Percentiles rank a stretch among this genome's conserved stretches.
phyloP scores from a whole-genome alignment of 2,329 filamentous ascomycete species.

The Bipolaris sorokiniana region DNA sequence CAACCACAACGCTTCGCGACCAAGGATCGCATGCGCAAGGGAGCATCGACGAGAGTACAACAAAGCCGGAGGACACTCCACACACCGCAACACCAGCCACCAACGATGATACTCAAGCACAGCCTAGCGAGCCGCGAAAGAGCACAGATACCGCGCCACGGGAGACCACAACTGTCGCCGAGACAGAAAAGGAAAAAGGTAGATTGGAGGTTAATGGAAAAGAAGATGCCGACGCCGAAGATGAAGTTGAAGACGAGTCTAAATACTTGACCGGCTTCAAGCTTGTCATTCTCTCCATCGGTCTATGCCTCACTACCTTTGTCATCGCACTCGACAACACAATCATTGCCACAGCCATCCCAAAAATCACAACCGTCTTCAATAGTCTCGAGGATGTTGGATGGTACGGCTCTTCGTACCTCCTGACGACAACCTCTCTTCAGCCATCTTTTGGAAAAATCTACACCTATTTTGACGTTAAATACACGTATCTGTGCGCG shows the following conservation, averaged over 20 bases:
- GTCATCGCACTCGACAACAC: constrained; percentile 50
- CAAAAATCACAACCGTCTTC: constrained; percentile 51
- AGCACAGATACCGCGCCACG: not conserved
- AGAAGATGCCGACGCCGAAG: not conserved
- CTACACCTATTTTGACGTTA: constrained; percentile 65
- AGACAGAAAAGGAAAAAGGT: constrained; percentile 1
- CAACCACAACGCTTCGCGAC: constrained; percentile 5
- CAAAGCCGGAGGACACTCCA: not conserved
- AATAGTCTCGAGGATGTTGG: constrained; percentile 50
- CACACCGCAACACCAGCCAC: not conserved
- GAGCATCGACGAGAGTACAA: not conserved
- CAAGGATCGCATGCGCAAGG: not conserved
- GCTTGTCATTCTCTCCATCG: constrained; percentile 43
- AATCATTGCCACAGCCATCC: constrained; percentile 50
- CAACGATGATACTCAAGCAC: not conserved
- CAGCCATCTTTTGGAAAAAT: constrained; percentile 61
- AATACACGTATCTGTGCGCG: constrained; percentile 58
- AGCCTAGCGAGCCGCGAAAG: not conserved
- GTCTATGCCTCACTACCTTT: constrained; percentile 46
- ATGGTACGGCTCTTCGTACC: constrained; percentile 54
- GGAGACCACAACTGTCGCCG: not conserved
- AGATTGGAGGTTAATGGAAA: not conserved
- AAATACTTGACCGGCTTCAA: constrained; percentile 45
- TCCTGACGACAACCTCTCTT: constrained; percentile 52
- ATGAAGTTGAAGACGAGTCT: constrained; percentile 43